Evolutionary conservation across 1,284 basidiomycete species (phyloP), one percentile per base, ranked within the genome.

Genomic region (Rhodotorula sp.): DNA sequence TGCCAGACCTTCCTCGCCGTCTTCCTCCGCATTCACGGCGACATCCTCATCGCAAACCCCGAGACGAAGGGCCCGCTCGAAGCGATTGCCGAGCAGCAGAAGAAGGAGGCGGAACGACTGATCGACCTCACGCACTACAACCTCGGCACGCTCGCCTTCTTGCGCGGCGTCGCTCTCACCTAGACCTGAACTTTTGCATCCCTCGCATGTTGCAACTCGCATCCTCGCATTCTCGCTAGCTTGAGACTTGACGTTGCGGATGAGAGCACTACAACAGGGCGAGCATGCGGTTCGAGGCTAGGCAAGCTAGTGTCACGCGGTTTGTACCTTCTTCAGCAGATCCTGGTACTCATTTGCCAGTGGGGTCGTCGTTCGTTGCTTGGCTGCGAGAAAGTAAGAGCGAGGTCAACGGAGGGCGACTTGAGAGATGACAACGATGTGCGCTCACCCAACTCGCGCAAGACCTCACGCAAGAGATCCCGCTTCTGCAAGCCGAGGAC

Each of bases 1-100:
- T 90, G 97, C 3, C 94, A 99, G 80, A 87, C 94, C 0, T 84
- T 95, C 79, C 85, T 94, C 74, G 87, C 86, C 70, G 89, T 95
- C 2, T 91, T 96, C 80, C 81, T 98, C 31, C 86, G 86, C 26
- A 85, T 92, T 65, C 94, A 99, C 78, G 88, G 88, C 1, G 94
- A 98, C 68, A 82, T 88, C 1, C 81, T 97, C 44, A 83, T 93
- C 18, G 48, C 56, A 51, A 75, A 75, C 58, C 37, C 53, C 4
- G 68, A 73, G 46, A 63, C 68, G 48, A 55, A 64, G 8, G 66
- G 46, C 8, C 51, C 37, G 24, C 37, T 74, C 62, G 47, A 58
- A 30, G 51, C 22, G 26, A 63, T 74, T 31, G 58, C 65, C 34
- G 46, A 28, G 31, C 53, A 62, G 66, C 73, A 72, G 64, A 64